Base-by-base conservation (phyloP, 1,284 basidiomycete species). In the Xerocomus alliaceus region DNA sequence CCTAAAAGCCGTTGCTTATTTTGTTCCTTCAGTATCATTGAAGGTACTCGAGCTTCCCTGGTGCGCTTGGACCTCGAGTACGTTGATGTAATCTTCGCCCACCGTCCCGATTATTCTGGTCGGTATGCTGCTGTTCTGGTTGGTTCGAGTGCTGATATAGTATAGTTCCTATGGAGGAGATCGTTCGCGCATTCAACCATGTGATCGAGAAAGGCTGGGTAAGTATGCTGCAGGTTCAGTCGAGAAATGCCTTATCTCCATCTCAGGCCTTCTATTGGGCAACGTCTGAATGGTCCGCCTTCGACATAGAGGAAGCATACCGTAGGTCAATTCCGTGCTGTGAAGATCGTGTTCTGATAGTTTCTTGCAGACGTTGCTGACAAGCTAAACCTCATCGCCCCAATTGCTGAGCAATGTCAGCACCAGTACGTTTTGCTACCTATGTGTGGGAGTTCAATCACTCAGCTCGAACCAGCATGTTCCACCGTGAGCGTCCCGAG, bases 11-110 rank as follows among this genome's bases (percentile, higher is more conserved):
- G 34, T 48, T 15, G 28, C 58, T 71, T 20, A 60, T 35, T 17
- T 13, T 5, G 22, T 24, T 18, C 13, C 31, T n/a, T 22, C 20
- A 87, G 82, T 72, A 81, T 90, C 66, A 81, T 92, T 62, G 89
- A 92, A 71, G 90, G 88, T 20, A 79, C 86, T 28, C 81, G 84
- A 65, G 82, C 81, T 39, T 85, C 81, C 7, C 80, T 92, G 22
- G 78, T 86, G 71, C 84, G 89, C 42, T 80, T 90, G 17, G 82
- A 84, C 51, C 79, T 89, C 65, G 83, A 87, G 72, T 92, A 92
- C 66, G 87, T 89, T 39, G 87, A 89, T 70, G 79, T 88, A 52
- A 69, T 85, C 51, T 85, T 87, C 44, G 82, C 83, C 10, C 87
- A 89, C 66, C 83, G 87, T 54, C 81, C 83, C 32, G 87, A 89